phyloP scores from a whole-genome alignment of 1,139 yeast species.

The Chernovozyma sophiae-reginae region DNA sequence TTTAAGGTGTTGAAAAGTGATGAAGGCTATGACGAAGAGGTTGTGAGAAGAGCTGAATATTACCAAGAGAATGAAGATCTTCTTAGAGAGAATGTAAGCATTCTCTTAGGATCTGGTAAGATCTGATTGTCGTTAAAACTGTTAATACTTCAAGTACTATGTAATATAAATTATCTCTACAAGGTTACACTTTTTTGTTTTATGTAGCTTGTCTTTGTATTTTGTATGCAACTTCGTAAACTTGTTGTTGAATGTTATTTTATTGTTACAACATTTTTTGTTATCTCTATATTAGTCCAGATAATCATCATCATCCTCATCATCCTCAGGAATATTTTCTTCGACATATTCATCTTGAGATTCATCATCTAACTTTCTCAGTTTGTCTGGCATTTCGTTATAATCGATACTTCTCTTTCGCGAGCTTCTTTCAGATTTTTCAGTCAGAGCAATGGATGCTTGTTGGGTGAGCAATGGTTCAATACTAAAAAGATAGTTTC shows the following conservation, averaged over 20 bases:
- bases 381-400: slow-evolving; percentile 1
- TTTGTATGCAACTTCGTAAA: no score
- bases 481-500: slow-evolving; percentile 12
- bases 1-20: slow-evolving; percentile 77
- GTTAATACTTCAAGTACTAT: no score
- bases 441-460: slow-evolving; percentile 8
- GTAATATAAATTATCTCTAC: slow-evolving; percentile 2
- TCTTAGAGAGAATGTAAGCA: slow-evolving; percentile 70
- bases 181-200: no score
- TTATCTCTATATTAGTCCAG: slow-evolving; percentile 6
- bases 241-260: no score
- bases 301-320: slow-evolving; percentile 10
- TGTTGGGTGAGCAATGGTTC: slow-evolving; percentile 15
- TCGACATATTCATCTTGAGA: slow-evolving; percentile 11
- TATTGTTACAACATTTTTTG: no score
- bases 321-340: slow-evolving; percentile 9
- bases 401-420: slow-evolving; percentile 9
- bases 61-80: slow-evolving; percentile 67
- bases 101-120: slow-evolving; percentile 46
- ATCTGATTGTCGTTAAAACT: no score
- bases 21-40: slow-evolving; percentile 86
- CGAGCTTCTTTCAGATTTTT: slow-evolving; percentile 3
- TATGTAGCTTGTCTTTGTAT: no score
- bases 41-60: slow-evolving; percentile 77
- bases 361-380: slow-evolving; percentile 10